A percentile compares a stretch with the other conserved stretches of the same genome.
phyloP scores from a whole-genome alignment of 2,329 filamentous ascomycete genomes.

The Nigrograna mackinnonii region DNA sequence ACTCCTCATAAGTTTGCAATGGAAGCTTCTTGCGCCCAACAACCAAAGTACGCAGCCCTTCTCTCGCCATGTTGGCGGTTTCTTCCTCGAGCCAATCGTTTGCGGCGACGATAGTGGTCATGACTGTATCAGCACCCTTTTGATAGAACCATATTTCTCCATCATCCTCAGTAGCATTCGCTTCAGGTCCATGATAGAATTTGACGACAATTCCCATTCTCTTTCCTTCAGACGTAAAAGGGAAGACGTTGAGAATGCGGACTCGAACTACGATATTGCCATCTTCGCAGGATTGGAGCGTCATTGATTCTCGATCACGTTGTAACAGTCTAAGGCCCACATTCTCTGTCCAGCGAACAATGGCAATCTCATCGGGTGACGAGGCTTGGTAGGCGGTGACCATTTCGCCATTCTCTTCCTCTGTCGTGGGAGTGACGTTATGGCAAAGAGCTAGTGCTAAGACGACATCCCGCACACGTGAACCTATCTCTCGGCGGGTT shows the following conservation, averaged over 20 bases:
- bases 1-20: conserved; percentile 76
- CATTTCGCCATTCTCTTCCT: conserved; percentile 77
- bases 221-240: conserved; percentile 97
- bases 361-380: conserved; percentile 96
- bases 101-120: conserved; percentile 90
- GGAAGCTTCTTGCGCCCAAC: conserved; percentile 91
- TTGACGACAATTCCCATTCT: conserved; percentile 97
- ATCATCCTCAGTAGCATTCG: conserved; percentile 53
- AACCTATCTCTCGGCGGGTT: conserved; percentile 89
- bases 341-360: conserved; percentile 92
- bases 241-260: conserved; percentile 90
- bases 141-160: conserved; percentile 98
- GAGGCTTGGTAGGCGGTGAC: conserved; percentile 93
- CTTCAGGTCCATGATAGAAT: conserved; percentile 59
- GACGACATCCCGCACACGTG: conserved; percentile 89
- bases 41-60: conserved; percentile 90
- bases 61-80: conserved; percentile 98
- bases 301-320: conserved; percentile 85
- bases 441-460: conserved; percentile 92
- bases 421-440: conserved; percentile 91
- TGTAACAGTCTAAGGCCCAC: conserved; percentile 84
- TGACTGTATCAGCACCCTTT: conserved; percentile 97
- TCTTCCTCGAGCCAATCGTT: conserved; percentile 99
- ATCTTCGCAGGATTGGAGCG: conserved; percentile 75
- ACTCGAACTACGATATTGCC: conserved; percentile 79